These are phyloP conservation scores for Nadsonia starkeyi-henricii DNA, from an alignment of 1,139 yeast species.

Conservation along the genomic window DNA sequence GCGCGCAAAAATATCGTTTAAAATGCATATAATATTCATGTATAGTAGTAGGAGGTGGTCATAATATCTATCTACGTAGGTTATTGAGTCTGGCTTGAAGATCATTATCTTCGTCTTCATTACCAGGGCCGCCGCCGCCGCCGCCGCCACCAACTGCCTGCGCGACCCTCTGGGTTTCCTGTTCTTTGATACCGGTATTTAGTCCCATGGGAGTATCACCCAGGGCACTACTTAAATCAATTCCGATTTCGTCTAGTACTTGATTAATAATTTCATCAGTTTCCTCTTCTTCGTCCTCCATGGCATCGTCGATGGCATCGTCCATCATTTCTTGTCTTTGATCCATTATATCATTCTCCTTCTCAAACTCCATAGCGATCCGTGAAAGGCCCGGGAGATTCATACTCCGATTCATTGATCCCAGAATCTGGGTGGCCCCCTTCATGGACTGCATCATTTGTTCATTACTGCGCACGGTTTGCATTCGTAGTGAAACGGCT, in stretches of 20 bases:
- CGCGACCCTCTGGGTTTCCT: conserved; percentile 28
- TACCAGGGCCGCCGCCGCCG: conserved; percentile 22
- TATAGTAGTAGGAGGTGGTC: too few species aligned
- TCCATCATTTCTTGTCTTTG: conserved; percentile 98
- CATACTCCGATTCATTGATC: conserved; percentile 81
- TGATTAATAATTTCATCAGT: conserved; percentile 84
- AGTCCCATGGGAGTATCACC: conserved; percentile 42
- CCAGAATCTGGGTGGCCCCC: conserved; percentile 77
- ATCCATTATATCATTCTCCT: conserved; percentile 91
- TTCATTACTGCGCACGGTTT: conserved; percentile 81
- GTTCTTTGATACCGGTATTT: conserved; percentile 28
- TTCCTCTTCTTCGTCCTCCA: conserved; percentile 83
- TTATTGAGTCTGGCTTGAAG: conserved; percentile 81
- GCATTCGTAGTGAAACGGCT: conserved; percentile 82
- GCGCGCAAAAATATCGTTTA: too few species aligned
- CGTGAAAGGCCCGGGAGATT: conserved; percentile 78
- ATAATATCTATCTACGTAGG: conserved; percentile 38
- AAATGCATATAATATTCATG: too few species aligned
- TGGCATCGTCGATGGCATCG: conserved; percentile 90
- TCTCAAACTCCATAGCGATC: conserved; percentile 91
- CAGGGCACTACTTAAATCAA: conserved; percentile 56
- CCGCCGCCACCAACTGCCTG: conserved; percentile 33
- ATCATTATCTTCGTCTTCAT: conserved; percentile 49
- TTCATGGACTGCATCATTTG: conserved; percentile 94
- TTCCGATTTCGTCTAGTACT: conserved; percentile 92